Conservation (phyloP, 2,329 filamentous ascomycete species). For the Alternaria sp. region DNA sequence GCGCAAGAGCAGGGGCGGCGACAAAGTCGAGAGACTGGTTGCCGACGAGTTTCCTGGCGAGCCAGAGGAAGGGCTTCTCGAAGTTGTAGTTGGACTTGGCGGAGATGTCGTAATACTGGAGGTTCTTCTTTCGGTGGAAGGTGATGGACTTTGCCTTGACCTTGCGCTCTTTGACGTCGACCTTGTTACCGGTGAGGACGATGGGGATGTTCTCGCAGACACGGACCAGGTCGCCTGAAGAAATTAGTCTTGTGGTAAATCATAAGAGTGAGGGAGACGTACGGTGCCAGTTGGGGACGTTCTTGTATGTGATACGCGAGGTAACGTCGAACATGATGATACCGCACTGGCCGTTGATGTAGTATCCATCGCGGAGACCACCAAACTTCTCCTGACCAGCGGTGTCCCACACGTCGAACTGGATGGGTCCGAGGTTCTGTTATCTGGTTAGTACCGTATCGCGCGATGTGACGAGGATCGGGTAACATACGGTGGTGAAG, state of each 20-base stretch:
- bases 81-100: slow-evolving; percentile 99
- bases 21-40: slow-evolving; percentile 94
- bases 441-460: slow-evolving; percentile 31
- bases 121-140: slow-evolving; percentile 99
- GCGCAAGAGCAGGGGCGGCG: slow-evolving; percentile 91
- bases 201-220: slow-evolving; percentile 99
- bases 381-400: slow-evolving; percentile 99
- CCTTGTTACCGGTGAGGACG: slow-evolving; percentile 98
- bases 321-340: slow-evolving; percentile 99
- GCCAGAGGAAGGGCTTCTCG: slow-evolving; percentile 99
- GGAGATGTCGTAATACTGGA: slow-evolving; percentile 99
- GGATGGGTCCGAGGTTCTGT: slow-evolving; percentile 90
- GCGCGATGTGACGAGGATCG: slow-evolving; percentile 13
- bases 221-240: slow-evolving; percentile 90
- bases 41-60: slow-evolving; percentile 96
- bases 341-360: slow-evolving; percentile 99
- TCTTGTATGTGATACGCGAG: slow-evolving; percentile 99
- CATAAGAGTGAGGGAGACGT: slow-evolving; percentile 56
- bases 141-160: slow-evolving; percentile 99
- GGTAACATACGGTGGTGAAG: slow-evolving; percentile 86
- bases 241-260: slow-evolving; percentile 25
- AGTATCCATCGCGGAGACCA: slow-evolving; percentile 99
- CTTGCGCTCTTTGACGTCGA: slow-evolving; percentile 99
- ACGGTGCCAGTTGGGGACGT: slow-evolving; percentile 99
- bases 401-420: slow-evolving; percentile 99